Base-by-base conservation (phyloP, 345 rosid species). In the Ailanthus altissimus region DNA sequence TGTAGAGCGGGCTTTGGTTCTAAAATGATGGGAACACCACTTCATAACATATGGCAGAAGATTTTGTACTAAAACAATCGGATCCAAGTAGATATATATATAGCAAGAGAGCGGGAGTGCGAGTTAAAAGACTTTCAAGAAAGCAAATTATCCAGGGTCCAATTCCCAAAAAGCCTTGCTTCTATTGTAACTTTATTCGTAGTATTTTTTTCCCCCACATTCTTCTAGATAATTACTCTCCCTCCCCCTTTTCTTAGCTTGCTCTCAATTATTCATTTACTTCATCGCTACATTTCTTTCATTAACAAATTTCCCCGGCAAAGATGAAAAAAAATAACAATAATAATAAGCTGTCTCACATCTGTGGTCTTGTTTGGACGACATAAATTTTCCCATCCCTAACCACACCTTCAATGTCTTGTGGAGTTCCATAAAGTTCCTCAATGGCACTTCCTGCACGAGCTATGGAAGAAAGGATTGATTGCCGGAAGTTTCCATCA, bases 311-410 rank as follows among this genome's bases (percentile, higher is more conserved):
- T 70, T 15, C 54, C 54, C 62, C 36, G 15, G 46, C 23, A 6
- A 14, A 16, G 1, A 56, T 58, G 6, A 21, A 25, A 18, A 60
- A 7, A 26, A 57, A 15, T n/a, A 57, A 56, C 15, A 43, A 73
- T 0, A 63, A 38, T 2, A 80, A 63, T n/a, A 45, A 36, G 21
- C 36, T 38, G 57, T 23, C 73, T 92, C 86, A 96, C 97, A 96
- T 83, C 88, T 93, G 99, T 26, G 98, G 98, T 81, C 99, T 86
- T 70, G 99, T 96, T 82, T 93, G 99, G 47, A 96, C 99, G 60
- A 93, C 94, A 40, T 90, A 93, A 82, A 96, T 79, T 77, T 96
- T 92, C 74, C 97, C 94, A 18, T 91, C 98, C 82, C 86, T 88
- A 36, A 96, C 81, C 40, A 91, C 99, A 3, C 99, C 99, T 88